phyloP scores from a whole-genome alignment of 164 flowering plant species.

The grape (Vitis vinifera) region DNA sequence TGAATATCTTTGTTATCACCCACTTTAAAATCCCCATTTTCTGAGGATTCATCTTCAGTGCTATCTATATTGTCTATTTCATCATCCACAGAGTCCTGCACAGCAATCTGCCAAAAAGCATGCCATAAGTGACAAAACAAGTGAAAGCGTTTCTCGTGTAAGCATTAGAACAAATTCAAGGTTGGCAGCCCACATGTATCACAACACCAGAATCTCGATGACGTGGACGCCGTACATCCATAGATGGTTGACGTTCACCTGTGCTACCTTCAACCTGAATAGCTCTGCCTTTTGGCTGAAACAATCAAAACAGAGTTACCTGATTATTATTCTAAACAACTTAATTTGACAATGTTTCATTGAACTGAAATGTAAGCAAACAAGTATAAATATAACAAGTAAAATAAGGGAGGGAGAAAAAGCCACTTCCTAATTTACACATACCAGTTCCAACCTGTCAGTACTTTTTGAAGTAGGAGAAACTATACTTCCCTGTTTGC shows the following conservation, averaged over 20 bases:
- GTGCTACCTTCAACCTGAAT: constrained; percentile 58
- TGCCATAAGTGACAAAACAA: constrained; percentile 1
- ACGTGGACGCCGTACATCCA: constrained; percentile 41
- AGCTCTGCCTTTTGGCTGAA: constrained; percentile 60
- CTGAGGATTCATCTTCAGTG: constrained; percentile 11
- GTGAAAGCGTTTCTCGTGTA: neutral
- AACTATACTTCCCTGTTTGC: constrained; percentile 1
- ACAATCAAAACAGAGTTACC: neutral
- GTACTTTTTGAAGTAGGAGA: constrained; percentile 17
- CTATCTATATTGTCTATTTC: constrained; percentile 14
- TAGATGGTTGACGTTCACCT: constrained; percentile 53
- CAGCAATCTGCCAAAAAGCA: constrained; percentile 38
- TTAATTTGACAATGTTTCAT: neutral
- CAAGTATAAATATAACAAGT: neutral
- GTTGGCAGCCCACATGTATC: constrained; percentile 42
- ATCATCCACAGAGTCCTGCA: constrained; percentile 33
- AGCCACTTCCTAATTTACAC: neutral
- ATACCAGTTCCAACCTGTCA: constrained; percentile 26
- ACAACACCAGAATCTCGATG: constrained; percentile 64
- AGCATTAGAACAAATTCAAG: neutral
- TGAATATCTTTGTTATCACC: constrained; percentile 17
- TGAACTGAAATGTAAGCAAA: neutral
- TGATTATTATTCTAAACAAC: neutral
- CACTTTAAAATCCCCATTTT: constrained; percentile 14
- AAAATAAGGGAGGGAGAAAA: neutral